These are phyloP conservation scores for Peronospora tabacina DNA, from an alignment of 352 stramenopile species.

Conservation along the genomic window DNA sequence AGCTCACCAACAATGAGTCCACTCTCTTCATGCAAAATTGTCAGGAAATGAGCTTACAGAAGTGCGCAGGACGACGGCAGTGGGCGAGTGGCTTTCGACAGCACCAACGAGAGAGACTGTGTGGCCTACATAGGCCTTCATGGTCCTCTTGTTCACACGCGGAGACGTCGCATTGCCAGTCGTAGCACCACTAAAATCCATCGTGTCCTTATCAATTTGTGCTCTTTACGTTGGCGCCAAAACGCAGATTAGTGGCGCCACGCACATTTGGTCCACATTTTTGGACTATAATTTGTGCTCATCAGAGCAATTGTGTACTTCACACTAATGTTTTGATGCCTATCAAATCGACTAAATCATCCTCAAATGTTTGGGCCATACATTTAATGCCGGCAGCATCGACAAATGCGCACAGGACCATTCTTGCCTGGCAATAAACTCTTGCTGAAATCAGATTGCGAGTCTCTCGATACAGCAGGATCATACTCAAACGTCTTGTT, in stretches of 20 bases:
- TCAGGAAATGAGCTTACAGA: constrained; percentile 35
- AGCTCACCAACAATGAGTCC: constrained; percentile 1
- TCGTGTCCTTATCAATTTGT: constrained; percentile 10
- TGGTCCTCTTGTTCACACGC: constrained; percentile 76
- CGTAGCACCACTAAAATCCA: constrained; percentile 48
- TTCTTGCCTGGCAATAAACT: constrained; percentile 71
- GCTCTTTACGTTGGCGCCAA: background rate
- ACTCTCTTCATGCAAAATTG: background rate
- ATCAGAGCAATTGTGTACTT: background rate
- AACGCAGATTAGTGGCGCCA: background rate
- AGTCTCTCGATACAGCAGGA: background rate
- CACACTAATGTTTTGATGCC: too few relatives aligned
- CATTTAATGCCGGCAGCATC: constrained; percentile 40
- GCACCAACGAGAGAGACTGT: constrained; percentile 70
- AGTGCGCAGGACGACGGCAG: constrained; percentile 58
- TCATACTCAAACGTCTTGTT: constrained; percentile 48
- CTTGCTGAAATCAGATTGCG: constrained; percentile 39
- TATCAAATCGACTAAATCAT: background rate
- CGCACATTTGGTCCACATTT: constrained; percentile 1
- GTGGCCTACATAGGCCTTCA: constrained; percentile 52
- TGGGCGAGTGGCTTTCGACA: constrained; percentile 69
- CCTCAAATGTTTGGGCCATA: background rate
- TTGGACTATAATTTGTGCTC: background rate
- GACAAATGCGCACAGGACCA: constrained; percentile 49
- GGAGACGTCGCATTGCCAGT: constrained; percentile 46